These are phyloP conservation scores for Pelargonium australe DNA, from an alignment of 441 rosid genomes.

Conservation along the genomic window DNA sequence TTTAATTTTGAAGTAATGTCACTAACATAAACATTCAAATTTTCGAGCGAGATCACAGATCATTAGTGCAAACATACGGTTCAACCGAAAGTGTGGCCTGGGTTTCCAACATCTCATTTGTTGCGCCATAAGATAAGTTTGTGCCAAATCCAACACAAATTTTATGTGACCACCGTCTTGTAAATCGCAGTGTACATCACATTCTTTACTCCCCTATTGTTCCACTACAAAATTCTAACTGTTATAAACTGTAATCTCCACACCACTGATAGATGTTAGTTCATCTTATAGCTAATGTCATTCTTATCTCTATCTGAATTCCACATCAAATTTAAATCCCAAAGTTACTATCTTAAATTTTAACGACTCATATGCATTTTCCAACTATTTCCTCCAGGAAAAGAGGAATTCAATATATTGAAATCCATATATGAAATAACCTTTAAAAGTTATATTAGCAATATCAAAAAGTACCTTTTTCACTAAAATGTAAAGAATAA, in stretches of 20 bases:
- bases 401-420: too few species aligned
- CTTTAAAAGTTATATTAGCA: too few species aligned
- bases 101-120: constrained; percentile 1
- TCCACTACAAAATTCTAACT: neutral
- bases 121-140: neutral
- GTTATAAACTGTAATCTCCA: neutral
- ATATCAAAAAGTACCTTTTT: too few species aligned
- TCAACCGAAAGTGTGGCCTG: neutral
- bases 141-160: constrained; percentile 2
- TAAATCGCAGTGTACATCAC: neutral
- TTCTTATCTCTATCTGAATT: too few species aligned
- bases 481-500: too few species aligned
- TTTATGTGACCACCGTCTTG: constrained; percentile 1
- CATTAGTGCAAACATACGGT: neutral
- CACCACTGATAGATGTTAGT: neutral
- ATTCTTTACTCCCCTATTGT: neutral
- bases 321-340: too few species aligned
- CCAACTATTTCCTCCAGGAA: too few species aligned
- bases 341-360: too few species aligned
- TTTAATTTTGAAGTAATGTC: neutral
- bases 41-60: neutral
- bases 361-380: too few species aligned
- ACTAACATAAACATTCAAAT: neutral
- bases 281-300: too few species aligned
- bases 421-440: too few species aligned